These are phyloP conservation scores for Pythium chondricola DNA, from an alignment of 352 stramenopile species.

Conservation along the genomic window DNA sequence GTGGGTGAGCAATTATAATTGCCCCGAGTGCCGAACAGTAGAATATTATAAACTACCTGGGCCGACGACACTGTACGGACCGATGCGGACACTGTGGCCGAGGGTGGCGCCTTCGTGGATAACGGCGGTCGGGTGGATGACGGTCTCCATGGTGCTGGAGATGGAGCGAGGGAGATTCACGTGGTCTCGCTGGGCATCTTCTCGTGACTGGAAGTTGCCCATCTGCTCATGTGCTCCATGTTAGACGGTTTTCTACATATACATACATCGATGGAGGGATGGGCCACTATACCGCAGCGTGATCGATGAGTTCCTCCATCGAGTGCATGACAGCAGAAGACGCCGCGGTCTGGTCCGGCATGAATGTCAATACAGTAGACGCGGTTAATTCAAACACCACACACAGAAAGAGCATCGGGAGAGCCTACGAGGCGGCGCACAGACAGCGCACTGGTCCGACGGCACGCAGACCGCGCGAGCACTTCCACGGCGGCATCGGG, in stretches of 20 bases:
- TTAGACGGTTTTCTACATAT: conserved; percentile 2
- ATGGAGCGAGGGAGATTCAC: conserved; percentile 4
- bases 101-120: conserved; percentile 58
- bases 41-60: conserved; percentile 31
- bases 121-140: conserved; percentile 61
- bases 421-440: conserved; percentile 10
- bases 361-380: not conserved
- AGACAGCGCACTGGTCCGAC: not conserved
- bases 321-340: conserved; percentile 25
- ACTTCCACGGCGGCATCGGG: conserved; percentile 3
- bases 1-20: not conserved
- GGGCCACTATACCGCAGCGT: conserved; percentile 37
- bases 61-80: conserved; percentile 67
- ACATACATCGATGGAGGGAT: no score
- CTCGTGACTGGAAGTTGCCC: not conserved
- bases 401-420: not conserved
- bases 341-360: conserved; percentile 2
- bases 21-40: not conserved
- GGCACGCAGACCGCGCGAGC: conserved; percentile 4
- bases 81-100: conserved; percentile 53
- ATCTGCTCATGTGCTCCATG: not conserved
- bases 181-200: conserved; percentile 3
- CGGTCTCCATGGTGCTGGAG: conserved; percentile 7
- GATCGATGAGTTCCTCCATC: conserved; percentile 46
- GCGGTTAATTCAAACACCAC: not conserved